Conservation (phyloP, 2,329 filamentous ascomycete genomes). For the Teratosphaeria pseudoeucalypti region DNA sequence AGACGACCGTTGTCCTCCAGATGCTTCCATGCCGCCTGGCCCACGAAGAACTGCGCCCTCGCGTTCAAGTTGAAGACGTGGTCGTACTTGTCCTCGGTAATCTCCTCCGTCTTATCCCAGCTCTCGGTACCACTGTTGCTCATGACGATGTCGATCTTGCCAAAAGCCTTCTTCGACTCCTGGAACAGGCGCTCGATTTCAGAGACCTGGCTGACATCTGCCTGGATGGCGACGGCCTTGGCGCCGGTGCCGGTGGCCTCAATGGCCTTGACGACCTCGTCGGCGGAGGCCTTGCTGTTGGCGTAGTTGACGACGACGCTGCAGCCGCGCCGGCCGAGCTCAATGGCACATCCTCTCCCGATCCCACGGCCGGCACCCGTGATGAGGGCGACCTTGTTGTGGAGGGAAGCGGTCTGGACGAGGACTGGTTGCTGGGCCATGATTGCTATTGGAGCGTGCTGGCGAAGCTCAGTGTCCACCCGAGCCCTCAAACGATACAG, state of each 20-base stretch:
- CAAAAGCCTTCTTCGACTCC: slow-evolving; percentile 31
- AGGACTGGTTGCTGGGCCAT: slow-evolving; percentile 24
- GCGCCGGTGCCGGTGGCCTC: slow-evolving; percentile 37
- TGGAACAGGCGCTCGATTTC: slow-evolving; percentile 51
- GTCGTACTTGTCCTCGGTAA: slow-evolving; percentile 60
- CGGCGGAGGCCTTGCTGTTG: slow-evolving; percentile 39
- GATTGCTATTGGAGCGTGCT: slow-evolving; percentile 4
- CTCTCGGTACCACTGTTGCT: slow-evolving; percentile 51
- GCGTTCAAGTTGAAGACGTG: slow-evolving; percentile 61
- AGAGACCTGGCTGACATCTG: slow-evolving; percentile 43
- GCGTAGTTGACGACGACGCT: slow-evolving; percentile 58
- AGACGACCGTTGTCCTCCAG: slow-evolving; percentile 60
- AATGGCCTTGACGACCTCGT: slow-evolving; percentile 40
- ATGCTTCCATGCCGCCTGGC: slow-evolving; percentile 63
- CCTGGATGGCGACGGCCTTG: slow-evolving; percentile 48
- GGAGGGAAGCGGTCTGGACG: slow-evolving; percentile 40
- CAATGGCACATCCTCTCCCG: slow-evolving; percentile 54
- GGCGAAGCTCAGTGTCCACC: not conserved
- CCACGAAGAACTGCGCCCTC: slow-evolving; percentile 66
- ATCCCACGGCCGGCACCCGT: slow-evolving; percentile 58
- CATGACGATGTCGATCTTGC: slow-evolving; percentile 41
- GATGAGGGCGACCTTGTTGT: slow-evolving; percentile 48
- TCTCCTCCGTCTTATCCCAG: slow-evolving; percentile 59
- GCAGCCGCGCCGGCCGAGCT: slow-evolving; percentile 55
- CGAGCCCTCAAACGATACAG: not conserved